A percentile compares a stretch with the other conserved stretches of the same genome.
phyloP scores from a whole-genome alignment of 495 filamentous ascomycete species.

The Hyaloscypha hepaticicola region DNA sequence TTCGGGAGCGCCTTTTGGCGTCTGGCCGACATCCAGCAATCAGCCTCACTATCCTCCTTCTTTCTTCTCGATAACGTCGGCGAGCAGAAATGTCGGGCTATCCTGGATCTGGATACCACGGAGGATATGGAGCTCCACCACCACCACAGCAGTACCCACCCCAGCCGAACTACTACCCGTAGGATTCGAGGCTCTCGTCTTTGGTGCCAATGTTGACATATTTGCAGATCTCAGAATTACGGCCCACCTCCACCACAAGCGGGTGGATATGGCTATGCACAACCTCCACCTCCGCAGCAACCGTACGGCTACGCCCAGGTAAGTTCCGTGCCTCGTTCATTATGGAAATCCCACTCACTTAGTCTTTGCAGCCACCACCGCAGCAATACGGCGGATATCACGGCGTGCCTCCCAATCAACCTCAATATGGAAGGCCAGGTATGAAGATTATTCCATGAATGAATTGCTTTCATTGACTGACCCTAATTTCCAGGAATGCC shows the following conservation, averaged over 20 bases:
- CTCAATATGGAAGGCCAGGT: constrained; percentile 32
- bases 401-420: constrained; percentile 37
- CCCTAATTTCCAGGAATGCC: constrained; percentile 38
- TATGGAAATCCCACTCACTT: background rate
- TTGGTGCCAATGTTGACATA: constrained; percentile 22
- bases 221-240: constrained; percentile 38
- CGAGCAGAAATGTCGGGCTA: constrained; percentile 36
- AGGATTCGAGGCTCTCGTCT: constrained; percentile 27
- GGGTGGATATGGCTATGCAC: constrained; percentile 44
- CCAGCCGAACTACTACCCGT: constrained; percentile 36
- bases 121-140: constrained; percentile 33
- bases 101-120: constrained; percentile 37
- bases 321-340: background rate
- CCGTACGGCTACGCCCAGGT: constrained; percentile 30
- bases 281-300: constrained; percentile 36
- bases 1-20: constrained; percentile 20
- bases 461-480: constrained; percentile 4
- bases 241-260: constrained; percentile 37
- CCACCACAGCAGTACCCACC: constrained; percentile 35
- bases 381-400: constrained; percentile 44
- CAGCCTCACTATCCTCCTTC: constrained; percentile 1
- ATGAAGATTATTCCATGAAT: constrained; percentile 3
- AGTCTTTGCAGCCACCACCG: constrained; percentile 37
- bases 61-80: constrained; percentile 3
- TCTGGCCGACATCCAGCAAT: constrained; percentile 19